A percentile compares a stretch with the other conserved stretches of the same genome.
phyloP scores from a whole-genome alignment of 2,329 filamentous ascomycete species.

The Plenodomus lindquistii region DNA sequence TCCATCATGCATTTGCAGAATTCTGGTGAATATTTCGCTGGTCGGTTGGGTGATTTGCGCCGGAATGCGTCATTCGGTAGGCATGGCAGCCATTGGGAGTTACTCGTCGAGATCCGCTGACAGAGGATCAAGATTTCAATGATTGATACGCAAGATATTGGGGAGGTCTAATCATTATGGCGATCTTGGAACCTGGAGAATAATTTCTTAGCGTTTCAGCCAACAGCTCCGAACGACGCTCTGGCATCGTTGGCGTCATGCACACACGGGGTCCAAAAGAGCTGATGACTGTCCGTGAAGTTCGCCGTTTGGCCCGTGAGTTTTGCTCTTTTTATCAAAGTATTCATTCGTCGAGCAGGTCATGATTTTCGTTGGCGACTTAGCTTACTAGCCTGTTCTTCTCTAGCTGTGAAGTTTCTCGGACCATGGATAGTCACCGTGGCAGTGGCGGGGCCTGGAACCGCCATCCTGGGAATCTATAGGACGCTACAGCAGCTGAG shows the following conservation, averaged over 20 bases:
- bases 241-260: not conserved
- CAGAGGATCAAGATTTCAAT: not conserved
- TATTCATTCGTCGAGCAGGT: not conserved
- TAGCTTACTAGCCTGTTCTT: too few relatives aligned
- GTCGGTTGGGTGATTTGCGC: too few relatives aligned
- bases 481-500: too few relatives aligned
- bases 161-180: not conserved
- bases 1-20: too few relatives aligned
- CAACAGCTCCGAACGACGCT: not conserved
- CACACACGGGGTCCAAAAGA: conserved; percentile 1
- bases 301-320: conserved; percentile 5
- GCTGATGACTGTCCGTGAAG: not conserved
- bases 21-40: too few relatives aligned
- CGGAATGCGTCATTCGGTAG: not conserved
- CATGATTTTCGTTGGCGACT: not conserved
- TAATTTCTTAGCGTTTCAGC: conserved; percentile 1
- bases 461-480: too few relatives aligned
- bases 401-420: too few relatives aligned
- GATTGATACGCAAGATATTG: not conserved
- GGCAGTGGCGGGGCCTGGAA: too few relatives aligned
- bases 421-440: too few relatives aligned
- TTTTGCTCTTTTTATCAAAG: not conserved
- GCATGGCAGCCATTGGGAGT: not conserved
- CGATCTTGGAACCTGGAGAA: not conserved
- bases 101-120: not conserved